These are phyloP conservation scores for Rhododendron molle DNA, from an alignment of 148 eudicot species.

Conservation along the genomic window DNA sequence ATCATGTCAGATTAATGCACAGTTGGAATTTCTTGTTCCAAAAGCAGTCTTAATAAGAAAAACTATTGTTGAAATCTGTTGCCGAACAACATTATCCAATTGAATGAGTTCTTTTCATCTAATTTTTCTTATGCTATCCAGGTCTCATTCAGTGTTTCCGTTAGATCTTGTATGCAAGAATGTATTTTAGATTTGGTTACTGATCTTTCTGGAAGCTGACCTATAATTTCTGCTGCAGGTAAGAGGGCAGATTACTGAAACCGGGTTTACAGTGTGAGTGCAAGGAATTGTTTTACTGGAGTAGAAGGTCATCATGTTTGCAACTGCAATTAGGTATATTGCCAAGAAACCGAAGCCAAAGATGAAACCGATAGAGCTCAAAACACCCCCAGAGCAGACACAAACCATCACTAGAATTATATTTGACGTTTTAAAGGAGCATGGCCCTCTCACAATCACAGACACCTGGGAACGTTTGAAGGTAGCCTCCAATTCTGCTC, in stretches of 20 bases:
- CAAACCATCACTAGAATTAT: constrained; percentile 76
- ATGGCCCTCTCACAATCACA: constrained; percentile 79
- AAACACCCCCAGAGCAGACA: constrained; percentile 71
- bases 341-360: constrained; percentile 81
- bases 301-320: constrained; percentile 30
- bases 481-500: constrained; percentile 30
- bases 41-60: neutral
- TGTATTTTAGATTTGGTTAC: neutral
- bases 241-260: neutral
- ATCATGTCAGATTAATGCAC: neutral
- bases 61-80: neutral
- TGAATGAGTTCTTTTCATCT: neutral
- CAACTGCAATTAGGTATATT: constrained; percentile 48
- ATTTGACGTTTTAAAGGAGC: constrained; percentile 78
- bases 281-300: neutral
- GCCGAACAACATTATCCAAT: neutral
- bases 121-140: neutral
- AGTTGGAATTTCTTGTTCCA: neutral
- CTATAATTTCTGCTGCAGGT: neutral
- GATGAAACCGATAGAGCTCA: constrained; percentile 70
- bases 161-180: neutral
- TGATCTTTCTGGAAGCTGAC: neutral
- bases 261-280: neutral
- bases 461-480: constrained; percentile 80
- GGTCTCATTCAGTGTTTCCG: neutral